Percentiles rank a stretch among this genome's conserved stretches.
phyloP scores from a whole-genome alignment of 176 grass and related monocot genomes.

The Phragmites australis region DNA sequence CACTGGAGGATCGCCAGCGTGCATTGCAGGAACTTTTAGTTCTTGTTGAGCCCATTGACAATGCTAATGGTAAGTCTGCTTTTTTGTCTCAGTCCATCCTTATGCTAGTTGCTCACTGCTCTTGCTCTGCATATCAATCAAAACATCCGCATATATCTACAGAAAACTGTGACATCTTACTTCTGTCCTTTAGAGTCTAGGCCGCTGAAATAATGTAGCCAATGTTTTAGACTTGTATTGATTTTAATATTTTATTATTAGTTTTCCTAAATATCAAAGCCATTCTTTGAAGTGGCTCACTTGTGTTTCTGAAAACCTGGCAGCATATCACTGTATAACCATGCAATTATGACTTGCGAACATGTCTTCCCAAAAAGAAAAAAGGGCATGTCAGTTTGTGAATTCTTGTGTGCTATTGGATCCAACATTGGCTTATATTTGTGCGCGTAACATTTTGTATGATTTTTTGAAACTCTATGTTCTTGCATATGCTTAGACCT shows the following conservation, averaged over 20 bases:
- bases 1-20: constrained; percentile 60
- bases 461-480: constrained; percentile 21
- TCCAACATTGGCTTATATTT: constrained; percentile 6
- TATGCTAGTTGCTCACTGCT: neutral
- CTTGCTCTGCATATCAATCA: constrained; percentile 20
- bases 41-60: constrained; percentile 86
- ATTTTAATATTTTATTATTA: constrained; percentile 9
- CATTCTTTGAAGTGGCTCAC: neutral
- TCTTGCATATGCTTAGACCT: constrained; percentile 58
- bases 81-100: neutral
- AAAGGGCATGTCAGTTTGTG: neutral
- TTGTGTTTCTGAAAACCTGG: neutral
- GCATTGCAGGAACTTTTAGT: constrained; percentile 80
- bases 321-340: constrained; percentile 10
- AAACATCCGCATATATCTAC: neutral
- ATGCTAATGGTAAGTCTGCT: constrained; percentile 71
- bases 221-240: constrained; percentile 6
- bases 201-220: neutral
- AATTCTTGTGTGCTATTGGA: neutral
- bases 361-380: neutral
- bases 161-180: neutral
- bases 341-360: constrained; percentile 5
- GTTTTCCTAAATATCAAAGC: neutral
- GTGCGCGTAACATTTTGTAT: neutral
- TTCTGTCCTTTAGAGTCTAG: neutral